Conservation (phyloP, 306 rosid genomes). For the Casuarina equisetifolia region DNA sequence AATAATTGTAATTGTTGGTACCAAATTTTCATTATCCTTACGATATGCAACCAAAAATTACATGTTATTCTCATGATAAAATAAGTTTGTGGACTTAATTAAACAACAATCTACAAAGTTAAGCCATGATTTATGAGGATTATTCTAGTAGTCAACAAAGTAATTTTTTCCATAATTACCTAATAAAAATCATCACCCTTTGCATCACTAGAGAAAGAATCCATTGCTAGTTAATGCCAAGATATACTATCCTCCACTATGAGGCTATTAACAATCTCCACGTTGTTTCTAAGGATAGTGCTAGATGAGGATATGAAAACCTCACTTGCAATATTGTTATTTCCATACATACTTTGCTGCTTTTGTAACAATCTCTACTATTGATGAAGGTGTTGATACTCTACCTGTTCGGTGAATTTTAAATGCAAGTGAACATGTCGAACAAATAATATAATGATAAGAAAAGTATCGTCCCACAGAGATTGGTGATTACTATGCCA, state of each 20-base stretch:
- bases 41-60: neutral
- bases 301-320: slow-evolving; percentile 11
- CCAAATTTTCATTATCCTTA: neutral
- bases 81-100: neutral
- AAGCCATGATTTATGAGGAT: neutral
- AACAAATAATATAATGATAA: too few species aligned
- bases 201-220: neutral
- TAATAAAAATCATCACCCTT: neutral
- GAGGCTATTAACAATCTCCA: neutral
- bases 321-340: slow-evolving; percentile 4
- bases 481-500: too few species aligned
- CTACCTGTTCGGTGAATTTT: too few species aligned
- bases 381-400: slow-evolving; percentile 22
- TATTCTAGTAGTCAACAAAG: slow-evolving; percentile 1
- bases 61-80: neutral
- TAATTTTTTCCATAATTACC: neutral
- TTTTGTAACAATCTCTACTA: neutral
- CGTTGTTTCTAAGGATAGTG: neutral
- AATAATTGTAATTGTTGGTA: slow-evolving; percentile 15
- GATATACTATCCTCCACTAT: neutral
- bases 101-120: neutral
- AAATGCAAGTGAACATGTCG: too few species aligned
- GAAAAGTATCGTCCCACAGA: too few species aligned
- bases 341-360: slow-evolving; percentile 16
- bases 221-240: neutral